phyloP scores from a whole-genome alignment of 2,329 filamentous ascomycete species.

The Cladosporium halotolerans region DNA sequence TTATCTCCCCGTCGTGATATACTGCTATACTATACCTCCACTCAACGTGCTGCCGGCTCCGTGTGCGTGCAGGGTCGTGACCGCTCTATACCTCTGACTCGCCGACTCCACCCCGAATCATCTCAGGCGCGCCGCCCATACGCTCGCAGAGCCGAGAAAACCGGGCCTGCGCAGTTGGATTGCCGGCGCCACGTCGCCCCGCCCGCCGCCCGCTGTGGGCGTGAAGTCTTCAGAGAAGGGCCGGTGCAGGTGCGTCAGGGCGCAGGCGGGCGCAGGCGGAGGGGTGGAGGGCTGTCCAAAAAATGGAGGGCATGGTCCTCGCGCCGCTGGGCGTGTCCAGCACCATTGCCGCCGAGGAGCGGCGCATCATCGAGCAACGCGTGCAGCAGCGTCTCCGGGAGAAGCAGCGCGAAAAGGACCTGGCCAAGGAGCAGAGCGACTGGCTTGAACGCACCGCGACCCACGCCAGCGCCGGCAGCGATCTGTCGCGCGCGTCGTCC shows the following conservation, averaged over 20 bases:
- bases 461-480: not conserved
- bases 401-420: conserved; percentile 5
- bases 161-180: not conserved
- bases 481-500: conserved; percentile 1
- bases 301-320: conserved; percentile 1
- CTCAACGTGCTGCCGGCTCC: too few species aligned
- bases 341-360: conserved; percentile 1
- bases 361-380: conserved; percentile 1
- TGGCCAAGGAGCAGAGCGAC: conserved; percentile 4
- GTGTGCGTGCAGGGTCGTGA: too few species aligned
- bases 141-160: not conserved
- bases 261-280: not conserved
- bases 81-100: too few species aligned
- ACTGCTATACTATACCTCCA: too few species aligned
- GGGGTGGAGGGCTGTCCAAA: not conserved
- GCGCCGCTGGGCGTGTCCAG: not conserved
- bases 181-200: not conserved
- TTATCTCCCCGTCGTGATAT: too few species aligned
- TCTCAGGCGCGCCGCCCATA: not conserved
- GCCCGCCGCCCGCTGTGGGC: not conserved
- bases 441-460: conserved; percentile 5
- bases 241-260: not conserved
- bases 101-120: not conserved
- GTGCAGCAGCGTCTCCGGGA: conserved; percentile 1
- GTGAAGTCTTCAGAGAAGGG: not conserved